Conservation (phyloP, 148 eudicot genomes). For the Silene conica region DNA sequence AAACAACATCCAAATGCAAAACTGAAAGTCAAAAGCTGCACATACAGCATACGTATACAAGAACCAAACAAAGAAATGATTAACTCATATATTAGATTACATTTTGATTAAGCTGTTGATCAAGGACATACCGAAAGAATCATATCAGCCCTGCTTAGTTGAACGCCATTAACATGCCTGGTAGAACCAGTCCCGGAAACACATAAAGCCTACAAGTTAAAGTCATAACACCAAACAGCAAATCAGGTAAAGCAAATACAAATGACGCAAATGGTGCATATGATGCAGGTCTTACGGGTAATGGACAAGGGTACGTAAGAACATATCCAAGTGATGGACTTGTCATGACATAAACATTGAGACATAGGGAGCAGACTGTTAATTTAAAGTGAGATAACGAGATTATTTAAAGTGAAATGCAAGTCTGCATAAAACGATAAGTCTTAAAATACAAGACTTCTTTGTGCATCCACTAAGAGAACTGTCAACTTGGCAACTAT, state of each 20-base stretch:
- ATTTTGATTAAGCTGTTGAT: not conserved
- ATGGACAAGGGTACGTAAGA: not conserved
- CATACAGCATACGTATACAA: no score
- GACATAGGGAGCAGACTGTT: not conserved
- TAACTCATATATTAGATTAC: not conserved
- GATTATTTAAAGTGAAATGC: no score
- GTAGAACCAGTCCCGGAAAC: conserved; percentile 41
- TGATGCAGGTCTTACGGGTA: not conserved
- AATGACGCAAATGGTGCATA: not conserved
- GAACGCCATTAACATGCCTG: conserved; percentile 83
- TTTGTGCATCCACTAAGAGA: no score
- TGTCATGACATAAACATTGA: not conserved
- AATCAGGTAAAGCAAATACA: not conserved
- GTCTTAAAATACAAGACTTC: no score
- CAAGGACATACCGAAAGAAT: conserved; percentile 69
- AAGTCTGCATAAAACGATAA: no score
- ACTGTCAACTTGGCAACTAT: no score
- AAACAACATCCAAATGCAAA: no score
- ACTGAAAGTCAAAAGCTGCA: no score
- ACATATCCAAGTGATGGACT: not conserved
- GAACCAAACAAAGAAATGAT: not conserved
- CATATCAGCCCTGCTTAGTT: conserved; percentile 81
- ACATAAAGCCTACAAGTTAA: conserved; percentile 72
- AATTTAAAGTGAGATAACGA: no score
- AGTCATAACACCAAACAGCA: not conserved